These are phyloP conservation scores for Amoeboaphelidium protococcarum DNA, from an alignment of 371 early-diverging fungal species.

Conservation along the genomic window DNA sequence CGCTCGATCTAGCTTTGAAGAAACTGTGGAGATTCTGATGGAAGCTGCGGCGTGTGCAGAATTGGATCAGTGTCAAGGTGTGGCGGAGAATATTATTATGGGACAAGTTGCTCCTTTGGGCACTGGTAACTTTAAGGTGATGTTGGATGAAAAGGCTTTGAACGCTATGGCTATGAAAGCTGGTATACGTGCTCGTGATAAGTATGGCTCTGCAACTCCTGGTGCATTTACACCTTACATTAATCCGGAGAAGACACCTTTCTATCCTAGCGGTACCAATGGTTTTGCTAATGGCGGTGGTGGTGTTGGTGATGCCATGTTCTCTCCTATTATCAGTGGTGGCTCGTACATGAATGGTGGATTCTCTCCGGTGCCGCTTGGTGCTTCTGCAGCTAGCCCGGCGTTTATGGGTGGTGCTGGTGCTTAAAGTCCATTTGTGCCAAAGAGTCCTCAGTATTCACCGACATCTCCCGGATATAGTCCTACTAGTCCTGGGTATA, in stretches of 20 bases:
- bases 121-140: conserved; percentile 80
- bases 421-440: conserved; percentile 4
- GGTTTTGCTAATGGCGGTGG: too few species aligned
- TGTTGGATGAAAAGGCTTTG: conserved; percentile 10
- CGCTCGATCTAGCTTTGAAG: conserved; percentile 96
- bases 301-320: not conserved
- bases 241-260: not conserved
- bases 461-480: conserved; percentile 23
- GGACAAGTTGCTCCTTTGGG: conserved; percentile 97
- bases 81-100: conserved; percentile 94
- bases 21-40: conserved; percentile 96
- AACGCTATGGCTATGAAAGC: conserved; percentile 5
- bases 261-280: not conserved
- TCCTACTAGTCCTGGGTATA: conserved; percentile 30
- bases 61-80: conserved; percentile 75
- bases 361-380: conserved; percentile 7
- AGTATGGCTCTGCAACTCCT: not conserved
- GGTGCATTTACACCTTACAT: not conserved
- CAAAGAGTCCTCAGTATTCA: conserved; percentile 15
- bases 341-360: conserved; percentile 2
- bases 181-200: conserved; percentile 7
- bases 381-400: conserved; percentile 1
- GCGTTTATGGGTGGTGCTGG: conserved; percentile 4
- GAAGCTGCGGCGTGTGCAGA: conserved; percentile 91
- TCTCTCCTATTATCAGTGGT: not conserved